Conservation (phyloP, 345 rosid species). For the Linum trigynum region DNA sequence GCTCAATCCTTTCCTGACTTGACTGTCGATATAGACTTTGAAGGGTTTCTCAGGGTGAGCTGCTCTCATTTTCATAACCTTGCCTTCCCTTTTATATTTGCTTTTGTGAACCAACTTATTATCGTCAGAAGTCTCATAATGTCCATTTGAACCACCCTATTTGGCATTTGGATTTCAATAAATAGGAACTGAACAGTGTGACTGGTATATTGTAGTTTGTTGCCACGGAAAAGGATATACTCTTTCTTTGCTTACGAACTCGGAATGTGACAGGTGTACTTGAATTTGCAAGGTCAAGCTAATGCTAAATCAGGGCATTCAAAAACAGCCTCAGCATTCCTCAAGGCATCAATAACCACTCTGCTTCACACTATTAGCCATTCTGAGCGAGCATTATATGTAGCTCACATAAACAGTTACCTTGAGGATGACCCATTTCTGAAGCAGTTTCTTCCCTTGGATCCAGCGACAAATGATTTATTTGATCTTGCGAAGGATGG, state of each 20-base stretch:
- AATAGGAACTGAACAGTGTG: background rate
- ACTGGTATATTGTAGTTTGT: background rate
- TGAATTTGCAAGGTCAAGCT: constrained; percentile 53
- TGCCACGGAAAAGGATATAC: background rate
- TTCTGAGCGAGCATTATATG: constrained; percentile 74
- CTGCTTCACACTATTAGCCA: constrained; percentile 63
- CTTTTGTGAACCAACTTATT: too few relatives aligned
- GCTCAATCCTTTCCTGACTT: constrained; percentile 31
- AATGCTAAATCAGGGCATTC: constrained; percentile 45
- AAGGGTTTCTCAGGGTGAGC: constrained; percentile 70
- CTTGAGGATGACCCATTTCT: constrained; percentile 80
- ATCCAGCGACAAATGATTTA: constrained; percentile 59
- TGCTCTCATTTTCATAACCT: constrained; percentile 4
- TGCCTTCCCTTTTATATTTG: background rate
- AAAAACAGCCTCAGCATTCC: constrained; percentile 61
- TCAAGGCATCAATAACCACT: constrained; percentile 56
- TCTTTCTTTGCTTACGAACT: background rate
- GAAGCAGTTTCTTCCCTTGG: constrained; percentile 84
- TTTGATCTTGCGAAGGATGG: constrained; percentile 83
- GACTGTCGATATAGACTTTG: constrained; percentile 50
- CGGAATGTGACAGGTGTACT: constrained; percentile 45
- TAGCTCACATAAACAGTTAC: constrained; percentile 81
- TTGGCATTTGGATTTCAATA: too few relatives aligned
- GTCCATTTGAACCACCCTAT: too few relatives aligned
- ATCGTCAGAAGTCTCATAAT: too few relatives aligned